These are phyloP conservation scores for Cicer bijugum DNA, from an alignment of 306 rosid genomes.

Conservation along the genomic window DNA sequence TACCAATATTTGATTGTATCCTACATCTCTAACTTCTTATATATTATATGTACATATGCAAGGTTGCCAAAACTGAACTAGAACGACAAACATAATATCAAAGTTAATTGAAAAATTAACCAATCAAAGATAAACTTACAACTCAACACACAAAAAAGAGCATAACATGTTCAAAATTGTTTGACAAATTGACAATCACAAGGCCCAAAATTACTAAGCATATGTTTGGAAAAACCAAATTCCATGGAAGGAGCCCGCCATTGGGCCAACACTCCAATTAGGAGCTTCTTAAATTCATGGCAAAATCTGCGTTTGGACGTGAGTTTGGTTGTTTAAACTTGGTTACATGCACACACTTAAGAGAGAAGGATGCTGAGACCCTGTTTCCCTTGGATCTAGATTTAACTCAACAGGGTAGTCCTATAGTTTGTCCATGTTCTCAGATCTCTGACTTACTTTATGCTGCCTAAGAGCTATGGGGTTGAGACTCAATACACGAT, in stretches of 20 bases:
- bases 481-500: neutral
- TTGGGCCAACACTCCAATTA: too few species aligned
- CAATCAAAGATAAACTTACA: neutral
- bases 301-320: too few species aligned
- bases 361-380: neutral
- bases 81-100: neutral
- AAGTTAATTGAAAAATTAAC: neutral
- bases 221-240: too few species aligned
- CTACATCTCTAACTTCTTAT: neutral
- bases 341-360: too few species aligned
- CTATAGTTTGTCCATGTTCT: neutral
- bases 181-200: neutral
- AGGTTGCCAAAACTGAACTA: neutral
- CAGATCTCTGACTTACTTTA: neutral
- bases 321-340: too few species aligned
- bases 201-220: neutral
- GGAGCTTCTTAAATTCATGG: too few species aligned
- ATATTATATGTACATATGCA: neutral
- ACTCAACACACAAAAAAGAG: neutral
- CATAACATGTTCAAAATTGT: neutral
- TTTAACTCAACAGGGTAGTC: neutral
- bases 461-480: neutral
- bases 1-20: neutral
- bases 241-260: too few species aligned
- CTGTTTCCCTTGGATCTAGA: neutral